Conservation (phyloP, 345 rosid species). For the Bretschneidera sinensis region DNA sequence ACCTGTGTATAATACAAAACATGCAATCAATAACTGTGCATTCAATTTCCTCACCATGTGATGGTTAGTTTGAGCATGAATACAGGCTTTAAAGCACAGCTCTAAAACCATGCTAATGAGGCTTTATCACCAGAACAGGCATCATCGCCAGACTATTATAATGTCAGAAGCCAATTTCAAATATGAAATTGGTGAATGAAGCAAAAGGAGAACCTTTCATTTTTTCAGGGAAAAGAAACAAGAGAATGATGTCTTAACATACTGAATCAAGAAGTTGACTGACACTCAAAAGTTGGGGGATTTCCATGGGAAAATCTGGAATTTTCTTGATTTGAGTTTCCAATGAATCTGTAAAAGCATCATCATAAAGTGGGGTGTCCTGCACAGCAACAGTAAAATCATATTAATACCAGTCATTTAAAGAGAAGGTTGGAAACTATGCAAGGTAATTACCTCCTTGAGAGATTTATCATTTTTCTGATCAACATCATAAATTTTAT, state of each 20-base stretch:
- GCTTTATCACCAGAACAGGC: no score
- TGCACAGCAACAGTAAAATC: conserved; percentile 23
- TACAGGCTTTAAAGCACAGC: no score
- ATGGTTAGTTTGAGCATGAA: no score
- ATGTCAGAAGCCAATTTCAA: neutral
- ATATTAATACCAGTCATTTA: conserved; percentile 14
- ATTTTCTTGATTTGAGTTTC: conserved; percentile 37
- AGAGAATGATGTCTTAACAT: conserved; percentile 18
- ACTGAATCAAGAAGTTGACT: conserved; percentile 87
- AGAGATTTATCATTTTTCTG: conserved; percentile 27
- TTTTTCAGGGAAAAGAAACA: neutral
- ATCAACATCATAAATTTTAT: conserved; percentile 32
- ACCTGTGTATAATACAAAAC: conserved; percentile 45
- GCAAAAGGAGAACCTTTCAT: conserved; percentile 1
- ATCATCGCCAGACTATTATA: neutral
- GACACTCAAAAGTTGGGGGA: conserved; percentile 48
- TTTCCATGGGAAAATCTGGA: conserved; percentile 27
- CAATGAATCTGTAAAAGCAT: conserved; percentile 40
- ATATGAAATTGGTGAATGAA: neutral
- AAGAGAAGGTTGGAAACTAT: conserved; percentile 12
- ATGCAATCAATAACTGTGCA: conserved; percentile 7
- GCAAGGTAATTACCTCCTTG: conserved; percentile 31
- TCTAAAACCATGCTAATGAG: no score
- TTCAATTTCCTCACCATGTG: neutral
- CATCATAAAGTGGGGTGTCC: conserved; percentile 47